phyloP scores from a whole-genome alignment of 2,329 filamentous ascomycete genomes.

The Hirsutella rhossiliensis region DNA sequence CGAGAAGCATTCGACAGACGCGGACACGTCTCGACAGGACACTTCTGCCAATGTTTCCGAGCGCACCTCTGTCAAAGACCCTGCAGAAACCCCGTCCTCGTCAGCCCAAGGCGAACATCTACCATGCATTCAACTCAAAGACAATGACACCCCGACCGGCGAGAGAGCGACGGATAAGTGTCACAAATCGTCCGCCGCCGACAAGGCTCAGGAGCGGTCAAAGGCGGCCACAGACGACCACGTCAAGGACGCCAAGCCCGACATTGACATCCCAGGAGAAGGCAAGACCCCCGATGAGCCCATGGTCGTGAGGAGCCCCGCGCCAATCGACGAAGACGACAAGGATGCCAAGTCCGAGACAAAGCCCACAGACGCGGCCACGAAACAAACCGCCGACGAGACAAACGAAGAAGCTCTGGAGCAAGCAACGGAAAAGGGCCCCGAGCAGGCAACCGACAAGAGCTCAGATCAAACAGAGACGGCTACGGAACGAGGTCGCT shows the following conservation, averaged over 20 bases:
- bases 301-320: not conserved
- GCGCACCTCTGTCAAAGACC: too few relatives aligned
- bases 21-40: not conserved
- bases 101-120: not conserved
- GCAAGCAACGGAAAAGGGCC: conserved; percentile 1
- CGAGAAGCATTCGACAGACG: not conserved
- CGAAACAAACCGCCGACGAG: not conserved
- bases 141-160: conserved; percentile 1
- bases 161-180: not conserved
- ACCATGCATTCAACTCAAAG: not conserved
- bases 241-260: conserved; percentile 1
- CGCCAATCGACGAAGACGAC: conserved; percentile 3
- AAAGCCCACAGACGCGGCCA: conserved; percentile 1
- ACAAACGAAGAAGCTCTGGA: not conserved
- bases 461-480: not conserved
- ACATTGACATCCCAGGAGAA: not conserved
- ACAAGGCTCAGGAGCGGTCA: not conserved
- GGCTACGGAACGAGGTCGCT: not conserved
- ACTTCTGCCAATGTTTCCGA: not conserved
- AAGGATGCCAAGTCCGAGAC: conserved; percentile 2
- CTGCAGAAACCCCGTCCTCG: not conserved
- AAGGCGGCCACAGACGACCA: not conserved
- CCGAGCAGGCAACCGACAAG: conserved; percentile 2
- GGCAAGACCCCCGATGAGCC: conserved; percentile 1
- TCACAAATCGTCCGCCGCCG: not conserved